Evolutionary conservation across 257 asterid genomes (phyloP).

Genomic region (Cruciata laevipes): DNA sequence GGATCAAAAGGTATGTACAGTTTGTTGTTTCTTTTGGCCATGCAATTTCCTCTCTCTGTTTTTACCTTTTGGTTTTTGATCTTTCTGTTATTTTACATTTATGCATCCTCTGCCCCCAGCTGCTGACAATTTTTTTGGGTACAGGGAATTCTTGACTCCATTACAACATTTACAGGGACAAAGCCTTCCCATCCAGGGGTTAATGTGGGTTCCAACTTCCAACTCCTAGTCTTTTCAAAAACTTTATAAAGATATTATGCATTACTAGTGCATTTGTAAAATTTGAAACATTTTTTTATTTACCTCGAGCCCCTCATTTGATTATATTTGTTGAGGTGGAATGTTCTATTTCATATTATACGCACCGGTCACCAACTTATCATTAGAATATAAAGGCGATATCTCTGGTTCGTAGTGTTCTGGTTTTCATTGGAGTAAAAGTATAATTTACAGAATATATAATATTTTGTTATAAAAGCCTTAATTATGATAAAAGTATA

Average conservation of each 20-base stretch:
- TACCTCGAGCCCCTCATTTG: not conserved
- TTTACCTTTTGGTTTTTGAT: too few relatives aligned
- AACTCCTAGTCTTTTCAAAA: not conserved
- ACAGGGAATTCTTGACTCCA: not conserved
- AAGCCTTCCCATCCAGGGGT: not conserved
- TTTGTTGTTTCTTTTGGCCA: constrained; percentile 12
- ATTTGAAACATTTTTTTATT: not conserved
- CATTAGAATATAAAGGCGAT: too few relatives aligned
- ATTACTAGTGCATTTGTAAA: not conserved
- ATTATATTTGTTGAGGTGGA: too few relatives aligned
- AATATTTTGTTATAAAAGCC: too few relatives aligned
- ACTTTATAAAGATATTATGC: not conserved
- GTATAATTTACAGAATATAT: too few relatives aligned
- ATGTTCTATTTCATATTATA: too few relatives aligned
- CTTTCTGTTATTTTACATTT: not conserved
- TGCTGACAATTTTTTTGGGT: not conserved
- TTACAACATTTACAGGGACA: not conserved
- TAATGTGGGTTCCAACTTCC: not conserved
- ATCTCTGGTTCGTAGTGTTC: too few relatives aligned
- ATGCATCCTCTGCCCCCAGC: not conserved
- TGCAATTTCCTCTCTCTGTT: not conserved
- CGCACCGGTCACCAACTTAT: too few relatives aligned
- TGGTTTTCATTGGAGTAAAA: too few relatives aligned
- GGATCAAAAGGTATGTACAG: constrained; percentile 16
- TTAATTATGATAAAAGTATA: too few relatives aligned